Conservation (phyloP, 257 asterid genomes). For the Fraxinus anomala region DNA sequence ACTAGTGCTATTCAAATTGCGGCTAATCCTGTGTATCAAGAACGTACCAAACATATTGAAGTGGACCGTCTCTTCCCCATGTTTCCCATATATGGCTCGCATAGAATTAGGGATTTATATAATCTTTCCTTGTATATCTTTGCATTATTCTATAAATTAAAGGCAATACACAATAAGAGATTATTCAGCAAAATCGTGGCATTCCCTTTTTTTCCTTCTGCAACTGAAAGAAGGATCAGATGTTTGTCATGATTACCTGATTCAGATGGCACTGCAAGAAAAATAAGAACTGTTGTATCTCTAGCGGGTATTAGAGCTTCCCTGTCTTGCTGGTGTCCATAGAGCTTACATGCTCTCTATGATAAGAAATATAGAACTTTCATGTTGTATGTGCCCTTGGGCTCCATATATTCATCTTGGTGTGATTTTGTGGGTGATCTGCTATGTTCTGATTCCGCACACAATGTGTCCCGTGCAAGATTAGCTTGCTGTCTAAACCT, state of each 20-base stretch:
- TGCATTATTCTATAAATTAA: too few species aligned
- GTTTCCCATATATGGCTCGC: too few species aligned
- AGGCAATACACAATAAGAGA: too few species aligned
- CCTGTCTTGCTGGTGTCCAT: background rate
- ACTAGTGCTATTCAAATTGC: too few species aligned
- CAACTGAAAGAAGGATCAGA: conserved; percentile 26
- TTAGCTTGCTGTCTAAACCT: background rate
- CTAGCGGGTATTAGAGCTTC: background rate
- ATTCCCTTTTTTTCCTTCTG: conserved; percentile 17
- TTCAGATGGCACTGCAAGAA: conserved; percentile 16
- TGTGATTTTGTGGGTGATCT: background rate
- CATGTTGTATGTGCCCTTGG: background rate
- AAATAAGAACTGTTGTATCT: conserved; percentile 5
- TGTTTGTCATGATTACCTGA: conserved; percentile 19
- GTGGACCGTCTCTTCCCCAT: too few species aligned
- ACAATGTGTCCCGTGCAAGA: background rate
- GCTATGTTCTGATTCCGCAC: too few species aligned
- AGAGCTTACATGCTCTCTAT: background rate
- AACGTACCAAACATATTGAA: too few species aligned
- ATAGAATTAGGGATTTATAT: too few species aligned
- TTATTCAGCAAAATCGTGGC: too few species aligned
- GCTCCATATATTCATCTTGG: background rate
- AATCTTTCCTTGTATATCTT: too few species aligned
- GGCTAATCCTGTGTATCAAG: too few species aligned
- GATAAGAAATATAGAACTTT: background rate